These are phyloP conservation scores for Epichloe gansuensis DNA, from an alignment of 2,329 filamentous ascomycete species.

Conservation along the genomic window DNA sequence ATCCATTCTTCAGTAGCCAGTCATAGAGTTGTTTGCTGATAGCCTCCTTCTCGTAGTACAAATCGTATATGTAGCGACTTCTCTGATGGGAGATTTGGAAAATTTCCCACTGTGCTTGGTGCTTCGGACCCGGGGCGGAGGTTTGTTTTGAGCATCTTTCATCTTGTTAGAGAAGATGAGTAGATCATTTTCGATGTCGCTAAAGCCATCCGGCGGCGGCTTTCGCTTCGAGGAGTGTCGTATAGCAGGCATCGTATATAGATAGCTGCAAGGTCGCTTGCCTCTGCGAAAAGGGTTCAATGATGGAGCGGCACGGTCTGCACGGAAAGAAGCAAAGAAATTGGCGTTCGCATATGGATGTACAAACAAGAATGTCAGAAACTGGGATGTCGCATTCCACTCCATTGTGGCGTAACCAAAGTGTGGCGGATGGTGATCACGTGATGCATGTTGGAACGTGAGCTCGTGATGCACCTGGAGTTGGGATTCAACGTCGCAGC, in stretches of 20 bases:
- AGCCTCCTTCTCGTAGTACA: constrained; percentile 96
- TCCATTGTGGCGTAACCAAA: constrained; percentile 8
- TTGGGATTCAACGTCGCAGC: constrained; percentile 16
- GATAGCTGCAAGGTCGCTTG: neutral
- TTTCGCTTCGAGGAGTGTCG: constrained; percentile 66
- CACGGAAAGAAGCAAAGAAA: neutral
- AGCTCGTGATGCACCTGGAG: constrained; percentile 1
- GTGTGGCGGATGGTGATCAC: constrained; percentile 11
- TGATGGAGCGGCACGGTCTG: neutral
- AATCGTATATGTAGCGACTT: constrained; percentile 85
- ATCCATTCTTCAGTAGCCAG: constrained; percentile 91
- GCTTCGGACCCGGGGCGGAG: constrained; percentile 67
- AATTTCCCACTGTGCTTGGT: constrained; percentile 92
- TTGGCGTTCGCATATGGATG: neutral
- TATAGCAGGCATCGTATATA: constrained; percentile 58
- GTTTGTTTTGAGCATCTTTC: constrained; percentile 89
- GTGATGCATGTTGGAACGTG: constrained; percentile 13
- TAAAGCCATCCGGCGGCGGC: constrained; percentile 74
- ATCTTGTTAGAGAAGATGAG: constrained; percentile 82
- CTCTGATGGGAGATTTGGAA: constrained; percentile 95
- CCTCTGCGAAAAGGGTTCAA: neutral
- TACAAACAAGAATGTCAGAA: neutral
- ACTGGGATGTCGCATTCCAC: neutral
- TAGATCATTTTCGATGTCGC: constrained; percentile 77
- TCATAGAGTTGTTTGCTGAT: constrained; percentile 90